phyloP scores from a whole-genome alignment of 2,329 filamentous ascomycete genomes.

The Alternaria dauci region DNA sequence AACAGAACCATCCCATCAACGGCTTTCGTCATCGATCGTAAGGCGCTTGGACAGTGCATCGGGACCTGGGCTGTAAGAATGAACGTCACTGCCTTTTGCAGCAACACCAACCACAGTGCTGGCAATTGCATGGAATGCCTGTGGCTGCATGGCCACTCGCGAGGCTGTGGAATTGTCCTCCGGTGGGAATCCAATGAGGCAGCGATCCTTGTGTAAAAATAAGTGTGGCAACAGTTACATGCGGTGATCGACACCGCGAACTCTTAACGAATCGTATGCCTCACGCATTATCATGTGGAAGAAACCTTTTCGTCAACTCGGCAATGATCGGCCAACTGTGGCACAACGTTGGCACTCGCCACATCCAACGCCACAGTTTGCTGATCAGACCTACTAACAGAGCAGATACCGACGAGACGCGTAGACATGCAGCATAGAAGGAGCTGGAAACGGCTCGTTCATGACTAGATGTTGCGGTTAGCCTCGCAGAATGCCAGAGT shows the following conservation, averaged over 20 bases:
- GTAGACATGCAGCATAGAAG: slow-evolving; percentile 30
- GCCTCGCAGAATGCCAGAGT: slow-evolving; percentile 10
- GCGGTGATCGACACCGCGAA: slow-evolving; percentile 23
- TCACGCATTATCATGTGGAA: slow-evolving; percentile 43
- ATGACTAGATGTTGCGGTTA: slow-evolving; percentile 20
- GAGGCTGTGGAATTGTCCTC: slow-evolving; percentile 21
- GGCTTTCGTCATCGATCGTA: slow-evolving; percentile 34
- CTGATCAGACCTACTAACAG: slow-evolving; percentile 12
- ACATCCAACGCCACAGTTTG: slow-evolving; percentile 14
- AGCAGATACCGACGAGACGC: slow-evolving; percentile 25
- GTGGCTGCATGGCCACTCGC: slow-evolving; percentile 21
- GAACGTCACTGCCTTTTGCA: slow-evolving; percentile 7
- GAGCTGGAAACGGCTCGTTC: slow-evolving; percentile 6
- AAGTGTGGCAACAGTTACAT: slow-evolving; percentile 43
- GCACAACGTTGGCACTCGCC: slow-evolving; percentile 23
- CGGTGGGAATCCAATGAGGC: slow-evolving; percentile 24
- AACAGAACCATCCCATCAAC: slow-evolving; percentile 20
- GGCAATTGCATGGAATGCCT: slow-evolving; percentile 19
- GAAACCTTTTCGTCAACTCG: slow-evolving; percentile 22
- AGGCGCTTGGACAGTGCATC: slow-evolving; percentile 23
- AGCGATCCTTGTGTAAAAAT: slow-evolving; percentile 34
- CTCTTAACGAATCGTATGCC: slow-evolving; percentile 29
- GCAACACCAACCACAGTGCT: slow-evolving; percentile 17
- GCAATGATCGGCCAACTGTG: slow-evolving; percentile 32
- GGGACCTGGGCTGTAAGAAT: slow-evolving; percentile 16